Evolutionary conservation across 129 eudicot species (phyloP).

Genomic region (Chrysanthemum lavandulifolium): DNA sequence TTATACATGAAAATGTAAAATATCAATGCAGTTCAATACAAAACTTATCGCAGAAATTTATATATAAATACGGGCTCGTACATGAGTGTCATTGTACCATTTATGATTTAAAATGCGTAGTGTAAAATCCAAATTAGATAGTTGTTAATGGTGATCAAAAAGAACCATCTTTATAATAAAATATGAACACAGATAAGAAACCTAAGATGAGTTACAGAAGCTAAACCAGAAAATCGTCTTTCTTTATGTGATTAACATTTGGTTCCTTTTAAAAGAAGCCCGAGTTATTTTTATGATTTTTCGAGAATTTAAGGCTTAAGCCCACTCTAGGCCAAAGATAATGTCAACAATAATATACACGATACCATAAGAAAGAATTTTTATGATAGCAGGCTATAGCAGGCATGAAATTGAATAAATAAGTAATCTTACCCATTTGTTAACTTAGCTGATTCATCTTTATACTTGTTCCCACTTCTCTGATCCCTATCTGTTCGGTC

Average conservation of each 20-base stretch:
- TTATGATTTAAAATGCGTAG: too few species aligned
- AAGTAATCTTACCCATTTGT: constrained; percentile 46
- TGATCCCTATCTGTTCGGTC: constrained; percentile 38
- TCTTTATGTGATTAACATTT: not conserved
- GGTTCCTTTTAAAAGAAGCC: not conserved
- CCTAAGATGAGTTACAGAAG: not conserved
- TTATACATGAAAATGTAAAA: too few species aligned
- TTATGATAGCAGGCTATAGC: not conserved
- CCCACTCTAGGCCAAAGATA: too few species aligned
- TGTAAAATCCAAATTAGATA: too few species aligned
- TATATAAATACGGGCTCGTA: too few species aligned
- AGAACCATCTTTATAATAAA: too few species aligned
- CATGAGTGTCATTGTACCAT: too few species aligned
- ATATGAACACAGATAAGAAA: too few species aligned
- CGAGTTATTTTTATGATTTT: too few species aligned
- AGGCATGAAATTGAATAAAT: constrained; percentile 1
- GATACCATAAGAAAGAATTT: constrained; percentile 2
- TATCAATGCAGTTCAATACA: too few species aligned
- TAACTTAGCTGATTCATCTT: constrained; percentile 38
- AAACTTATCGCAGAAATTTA: not conserved
- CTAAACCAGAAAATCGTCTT: not conserved
- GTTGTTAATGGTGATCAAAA: too few species aligned
- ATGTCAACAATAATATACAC: not conserved
- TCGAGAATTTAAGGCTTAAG: too few species aligned
- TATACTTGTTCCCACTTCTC: constrained; percentile 48